phyloP scores from a whole-genome alignment of 2,329 filamentous ascomycete species.

The Microcyclospora tardicrescens region DNA sequence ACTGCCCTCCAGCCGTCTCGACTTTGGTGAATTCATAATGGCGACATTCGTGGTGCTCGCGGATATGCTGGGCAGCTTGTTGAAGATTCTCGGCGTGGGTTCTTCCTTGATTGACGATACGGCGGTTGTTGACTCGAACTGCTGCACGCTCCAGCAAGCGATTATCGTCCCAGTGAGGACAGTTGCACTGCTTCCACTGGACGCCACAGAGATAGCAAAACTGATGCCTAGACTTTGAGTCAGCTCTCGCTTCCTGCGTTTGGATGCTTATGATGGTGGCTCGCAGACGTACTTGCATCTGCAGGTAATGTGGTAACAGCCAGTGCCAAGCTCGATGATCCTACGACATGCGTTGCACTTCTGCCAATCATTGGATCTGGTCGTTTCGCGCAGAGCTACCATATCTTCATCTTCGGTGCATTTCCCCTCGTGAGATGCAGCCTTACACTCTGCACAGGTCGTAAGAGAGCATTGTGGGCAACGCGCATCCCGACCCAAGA shows the following conservation, averaged over 20 bases:
- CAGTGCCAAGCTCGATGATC: too few relatives aligned
- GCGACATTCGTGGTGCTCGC: too few relatives aligned
- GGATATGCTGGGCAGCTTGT: too few relatives aligned
- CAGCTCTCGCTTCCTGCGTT: too few relatives aligned
- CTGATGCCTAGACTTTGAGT: conserved; percentile 1
- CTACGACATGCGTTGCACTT: too few relatives aligned
- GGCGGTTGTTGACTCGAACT: background rate
- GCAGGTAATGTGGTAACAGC: background rate
- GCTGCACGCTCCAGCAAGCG: conserved; percentile 7
- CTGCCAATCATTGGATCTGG: background rate
- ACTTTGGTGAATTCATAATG: too few relatives aligned
- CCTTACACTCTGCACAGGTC: conserved; percentile 42
- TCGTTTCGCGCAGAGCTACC: background rate
- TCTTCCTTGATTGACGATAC: too few relatives aligned
- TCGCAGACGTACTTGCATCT: conserved; percentile 9
- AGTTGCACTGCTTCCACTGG: conserved; percentile 13
- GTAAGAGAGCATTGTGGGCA: conserved; percentile 29
- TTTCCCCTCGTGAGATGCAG: conserved; percentile 1
- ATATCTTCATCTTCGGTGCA: conserved; percentile 5
- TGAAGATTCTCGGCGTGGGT: too few relatives aligned
- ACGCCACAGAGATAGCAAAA: conserved; percentile 17
- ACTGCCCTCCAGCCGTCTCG: too few relatives aligned
- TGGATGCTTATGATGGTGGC: too few relatives aligned
- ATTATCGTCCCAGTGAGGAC: conserved; percentile 10
- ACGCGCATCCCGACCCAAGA: conserved; percentile 22